A percentile compares a stretch with the other conserved stretches of the same genome.
Evolutionary conservation across 176 grass and related monocot species (phyloP).

Genomic region (Oryza nivara): DNA sequence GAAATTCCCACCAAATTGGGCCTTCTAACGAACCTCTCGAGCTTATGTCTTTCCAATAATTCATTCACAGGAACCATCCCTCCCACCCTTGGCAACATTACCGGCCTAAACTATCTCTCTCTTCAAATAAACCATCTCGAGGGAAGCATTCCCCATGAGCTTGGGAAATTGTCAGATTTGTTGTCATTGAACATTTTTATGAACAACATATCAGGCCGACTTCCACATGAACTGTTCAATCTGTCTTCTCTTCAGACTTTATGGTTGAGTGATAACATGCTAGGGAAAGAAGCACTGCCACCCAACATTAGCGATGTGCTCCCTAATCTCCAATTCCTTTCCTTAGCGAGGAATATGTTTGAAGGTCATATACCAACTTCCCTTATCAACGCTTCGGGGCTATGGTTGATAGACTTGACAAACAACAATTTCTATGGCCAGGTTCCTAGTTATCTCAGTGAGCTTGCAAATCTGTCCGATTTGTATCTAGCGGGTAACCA

Average conservation of each 20-base stretch:
- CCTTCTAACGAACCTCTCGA: neutral
- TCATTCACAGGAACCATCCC: constrained; percentile 31
- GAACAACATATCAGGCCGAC: neutral
- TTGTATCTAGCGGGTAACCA: neutral
- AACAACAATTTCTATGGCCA: constrained; percentile 17
- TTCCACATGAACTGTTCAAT: neutral
- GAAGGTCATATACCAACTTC: constrained; percentile 41
- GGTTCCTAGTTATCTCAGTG: constrained; percentile 36
- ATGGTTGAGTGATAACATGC: neutral
- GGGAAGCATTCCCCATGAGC: neutral
- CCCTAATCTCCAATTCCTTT: neutral
- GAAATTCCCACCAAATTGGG: neutral
- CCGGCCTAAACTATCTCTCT: neutral
- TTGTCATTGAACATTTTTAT: rapidly evolving
- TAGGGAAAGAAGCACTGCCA: constrained; percentile 15
- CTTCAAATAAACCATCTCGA: neutral
- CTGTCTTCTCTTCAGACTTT: neutral
- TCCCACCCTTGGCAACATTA: neutral
- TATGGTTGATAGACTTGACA: neutral
- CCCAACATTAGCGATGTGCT: constrained; percentile 22
- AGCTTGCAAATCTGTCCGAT: neutral
- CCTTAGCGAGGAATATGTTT: neutral
- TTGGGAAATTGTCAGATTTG: neutral
- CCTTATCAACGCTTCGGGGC: constrained; percentile 8
- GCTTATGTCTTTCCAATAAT: neutral